Evolutionary conservation across 768 basidiomycete genomes (phyloP).

Genomic region (Nidularia pulvinata): DNA sequence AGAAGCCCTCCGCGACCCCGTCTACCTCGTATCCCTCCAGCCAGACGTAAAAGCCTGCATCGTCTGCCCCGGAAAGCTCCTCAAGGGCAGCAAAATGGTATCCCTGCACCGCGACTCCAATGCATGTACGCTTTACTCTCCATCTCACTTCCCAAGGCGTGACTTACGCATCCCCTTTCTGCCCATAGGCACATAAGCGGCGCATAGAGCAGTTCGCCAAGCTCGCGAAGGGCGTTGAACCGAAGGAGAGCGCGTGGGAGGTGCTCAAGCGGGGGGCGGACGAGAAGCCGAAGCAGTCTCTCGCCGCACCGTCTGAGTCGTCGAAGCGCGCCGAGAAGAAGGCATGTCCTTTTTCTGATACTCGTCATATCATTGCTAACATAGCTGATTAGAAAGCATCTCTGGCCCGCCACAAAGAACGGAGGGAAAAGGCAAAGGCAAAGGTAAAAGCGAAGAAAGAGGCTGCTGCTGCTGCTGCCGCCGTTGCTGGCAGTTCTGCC

Average conservation of each 20-base stretch:
- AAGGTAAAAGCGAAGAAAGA: slow-evolving; percentile 36
- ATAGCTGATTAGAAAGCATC: slow-evolving; percentile 40
- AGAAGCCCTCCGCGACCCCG: slow-evolving; percentile 61
- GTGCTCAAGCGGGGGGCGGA: slow-evolving; percentile 25
- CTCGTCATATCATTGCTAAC: neutral
- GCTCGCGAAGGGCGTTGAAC: slow-evolving; percentile 35
- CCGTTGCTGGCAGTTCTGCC: neutral
- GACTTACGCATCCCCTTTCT: slow-evolving; percentile 4
- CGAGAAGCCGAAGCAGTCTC: slow-evolving; percentile 20
- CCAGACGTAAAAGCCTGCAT: slow-evolving; percentile 61
- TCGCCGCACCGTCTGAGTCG: slow-evolving; percentile 11
- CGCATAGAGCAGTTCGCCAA: slow-evolving; percentile 51
- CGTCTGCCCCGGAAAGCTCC: slow-evolving; percentile 70
- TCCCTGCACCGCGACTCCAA: slow-evolving; percentile 59
- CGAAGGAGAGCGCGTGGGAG: slow-evolving; percentile 46
- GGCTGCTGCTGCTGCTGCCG: neutral
- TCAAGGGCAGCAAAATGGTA: slow-evolving; percentile 60
- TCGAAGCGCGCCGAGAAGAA: slow-evolving; percentile 69
- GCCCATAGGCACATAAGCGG: slow-evolving; percentile 59
- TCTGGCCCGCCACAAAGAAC: slow-evolving; percentile 15
- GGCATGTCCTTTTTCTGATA: slow-evolving; percentile 29
- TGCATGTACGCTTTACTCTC: slow-evolving; percentile 44
- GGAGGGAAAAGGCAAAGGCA: slow-evolving; percentile 45
- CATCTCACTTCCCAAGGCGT: slow-evolving; percentile 1
- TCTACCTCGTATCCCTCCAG: slow-evolving; percentile 58